phyloP scores from a whole-genome alignment of 352 stramenopile genomes.

The Phytophthora vignae region DNA sequence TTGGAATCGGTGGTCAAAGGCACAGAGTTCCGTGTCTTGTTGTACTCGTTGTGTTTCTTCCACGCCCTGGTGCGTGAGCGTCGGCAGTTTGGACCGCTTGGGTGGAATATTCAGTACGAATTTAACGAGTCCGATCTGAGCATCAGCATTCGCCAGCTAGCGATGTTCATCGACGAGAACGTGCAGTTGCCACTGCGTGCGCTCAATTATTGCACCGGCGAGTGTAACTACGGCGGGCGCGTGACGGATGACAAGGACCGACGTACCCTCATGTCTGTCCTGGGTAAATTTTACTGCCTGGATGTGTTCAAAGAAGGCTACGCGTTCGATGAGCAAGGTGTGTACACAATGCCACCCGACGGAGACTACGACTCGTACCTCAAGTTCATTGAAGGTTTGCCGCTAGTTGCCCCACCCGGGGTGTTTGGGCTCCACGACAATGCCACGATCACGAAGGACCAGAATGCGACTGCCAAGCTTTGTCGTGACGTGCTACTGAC shows the following conservation, averaged over 20 bases:
- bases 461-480: conserved; percentile 95
- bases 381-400: conserved; percentile 88
- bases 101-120: conserved; percentile 97
- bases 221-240: conserved; percentile 89
- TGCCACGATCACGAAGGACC: conserved; percentile 94
- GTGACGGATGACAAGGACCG: conserved; percentile 90
- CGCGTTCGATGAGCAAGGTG: conserved; percentile 67
- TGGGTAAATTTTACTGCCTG: conserved; percentile 79
- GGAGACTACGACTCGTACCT: conserved; percentile 80
- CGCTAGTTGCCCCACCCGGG: conserved; percentile 87
- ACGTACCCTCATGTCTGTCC: conserved; percentile 74
- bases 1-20: conserved; percentile 84
- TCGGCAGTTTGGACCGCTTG: conserved; percentile 92
- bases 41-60: conserved; percentile 93
- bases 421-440: conserved; percentile 96
- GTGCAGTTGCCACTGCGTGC: conserved; percentile 86
- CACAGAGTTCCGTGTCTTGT: conserved; percentile 85
- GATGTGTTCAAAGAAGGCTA: conserved; percentile 72
- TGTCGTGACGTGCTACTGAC: conserved; percentile 94
- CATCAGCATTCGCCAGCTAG: conserved; percentile 93
- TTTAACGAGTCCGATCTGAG: conserved; percentile 95
- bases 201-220: conserved; percentile 82
- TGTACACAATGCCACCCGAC: conserved; percentile 83
- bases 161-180: conserved; percentile 94
- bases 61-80: conserved; percentile 95